Conservation (phyloP, 2,329 filamentous ascomycete species). For the Cordyceps tenuipes region DNA sequence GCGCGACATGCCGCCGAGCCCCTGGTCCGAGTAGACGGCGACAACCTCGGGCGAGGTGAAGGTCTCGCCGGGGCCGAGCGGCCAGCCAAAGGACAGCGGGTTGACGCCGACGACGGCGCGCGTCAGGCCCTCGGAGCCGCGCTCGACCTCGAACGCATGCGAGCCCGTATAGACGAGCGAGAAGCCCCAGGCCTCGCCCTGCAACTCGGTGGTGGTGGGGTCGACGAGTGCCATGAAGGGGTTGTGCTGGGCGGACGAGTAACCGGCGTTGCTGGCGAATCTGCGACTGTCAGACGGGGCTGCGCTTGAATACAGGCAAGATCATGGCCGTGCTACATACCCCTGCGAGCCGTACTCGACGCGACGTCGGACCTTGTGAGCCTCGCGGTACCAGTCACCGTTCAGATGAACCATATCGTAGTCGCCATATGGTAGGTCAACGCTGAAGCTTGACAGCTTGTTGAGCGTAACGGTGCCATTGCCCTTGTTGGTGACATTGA, state of each 20-base stretch:
- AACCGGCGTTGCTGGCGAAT: constrained; percentile 53
- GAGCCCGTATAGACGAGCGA: constrained; percentile 58
- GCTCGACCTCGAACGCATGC: constrained; percentile 53
- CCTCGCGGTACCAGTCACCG: constrained; percentile 56
- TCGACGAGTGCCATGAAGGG: constrained; percentile 52
- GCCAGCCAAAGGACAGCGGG: constrained; percentile 51
- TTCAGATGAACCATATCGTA: constrained; percentile 54
- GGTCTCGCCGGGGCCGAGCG: constrained; percentile 44
- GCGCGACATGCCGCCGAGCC: constrained; percentile 54
- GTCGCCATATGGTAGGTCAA: constrained; percentile 52
- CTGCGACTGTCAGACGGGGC: constrained; percentile 22
- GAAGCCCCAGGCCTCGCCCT: constrained; percentile 56
- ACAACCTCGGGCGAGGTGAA: constrained; percentile 56
- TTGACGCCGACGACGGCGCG: constrained; percentile 54
- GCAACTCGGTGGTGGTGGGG: constrained; percentile 49
- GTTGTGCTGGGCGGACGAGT: constrained; percentile 56
- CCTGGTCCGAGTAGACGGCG: constrained; percentile 49
- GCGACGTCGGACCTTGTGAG: constrained; percentile 43
- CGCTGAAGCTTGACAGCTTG: constrained; percentile 50
- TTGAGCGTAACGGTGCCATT: constrained; percentile 43
- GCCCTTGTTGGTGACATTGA: constrained; percentile 52
- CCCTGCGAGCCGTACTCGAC: constrained; percentile 49
- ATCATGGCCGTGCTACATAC: constrained; percentile 25
- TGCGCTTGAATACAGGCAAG: too few relatives aligned
- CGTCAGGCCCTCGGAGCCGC: constrained; percentile 52